A percentile compares a stretch with the other conserved stretches of the same genome.
Evolutionary conservation across 2,329 filamentous ascomycete species (phyloP).

Genomic region (Penicillium sp.): DNA sequence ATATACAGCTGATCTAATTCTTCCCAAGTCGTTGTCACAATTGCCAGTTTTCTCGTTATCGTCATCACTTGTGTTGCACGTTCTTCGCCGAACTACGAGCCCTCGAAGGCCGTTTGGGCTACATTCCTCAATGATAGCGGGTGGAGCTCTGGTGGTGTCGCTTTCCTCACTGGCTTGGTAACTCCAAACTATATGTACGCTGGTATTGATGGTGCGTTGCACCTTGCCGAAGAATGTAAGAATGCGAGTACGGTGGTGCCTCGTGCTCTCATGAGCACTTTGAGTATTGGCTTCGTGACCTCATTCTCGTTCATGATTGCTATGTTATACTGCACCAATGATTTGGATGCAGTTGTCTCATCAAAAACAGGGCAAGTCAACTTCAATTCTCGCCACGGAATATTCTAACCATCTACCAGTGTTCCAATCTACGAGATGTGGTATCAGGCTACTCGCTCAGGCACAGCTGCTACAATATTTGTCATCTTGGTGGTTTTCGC

Average conservation of each 20-base stretch:
- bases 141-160: slow-evolving; percentile 37
- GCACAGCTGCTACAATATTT: neutral
- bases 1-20: neutral
- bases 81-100: slow-evolving; percentile 14
- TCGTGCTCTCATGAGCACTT: slow-evolving; percentile 32
- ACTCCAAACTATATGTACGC: slow-evolving; percentile 43
- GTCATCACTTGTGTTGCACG: slow-evolving; percentile 32
- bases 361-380: neutral
- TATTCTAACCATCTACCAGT: neutral
- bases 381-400: neutral
- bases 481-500: neutral
- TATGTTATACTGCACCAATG: slow-evolving; percentile 34
- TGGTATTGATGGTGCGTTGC: slow-evolving; percentile 34
- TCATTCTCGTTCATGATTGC: slow-evolving; percentile 33
- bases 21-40: slow-evolving; percentile 24
- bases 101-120: slow-evolving; percentile 29
- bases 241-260: slow-evolving; percentile 36
- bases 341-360: neutral
- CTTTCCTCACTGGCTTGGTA: slow-evolving; percentile 44
- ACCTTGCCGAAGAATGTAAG: slow-evolving; percentile 40
- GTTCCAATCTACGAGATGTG: neutral
- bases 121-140: slow-evolving; percentile 36
- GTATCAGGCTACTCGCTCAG: neutral
- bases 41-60: slow-evolving; percentile 33
- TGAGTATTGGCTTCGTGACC: slow-evolving; percentile 29